Percentiles rank a stretch among this genome's conserved stretches.
phyloP scores from a whole-genome alignment of 176 grass and related monocot species.

The Carex myosuroides region DNA sequence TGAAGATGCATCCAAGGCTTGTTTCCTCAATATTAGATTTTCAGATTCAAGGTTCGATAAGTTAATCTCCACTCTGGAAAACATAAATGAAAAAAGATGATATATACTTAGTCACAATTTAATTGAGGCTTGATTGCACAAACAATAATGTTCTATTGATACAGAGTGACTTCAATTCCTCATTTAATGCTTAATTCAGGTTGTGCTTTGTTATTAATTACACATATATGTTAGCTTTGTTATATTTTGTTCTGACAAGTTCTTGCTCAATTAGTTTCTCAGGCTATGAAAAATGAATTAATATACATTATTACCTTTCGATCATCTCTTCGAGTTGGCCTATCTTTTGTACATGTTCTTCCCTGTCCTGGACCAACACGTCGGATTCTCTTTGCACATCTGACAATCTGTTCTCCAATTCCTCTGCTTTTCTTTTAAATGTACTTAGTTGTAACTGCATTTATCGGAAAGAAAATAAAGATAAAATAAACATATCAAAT shows the following conservation, averaged over 20 bases:
- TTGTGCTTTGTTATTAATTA: neutral
- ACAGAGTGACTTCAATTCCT: neutral
- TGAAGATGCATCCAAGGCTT: conserved; percentile 55
- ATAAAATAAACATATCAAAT: conserved; percentile 8
- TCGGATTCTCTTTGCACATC: conserved; percentile 50
- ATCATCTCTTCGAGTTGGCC: conserved; percentile 61
- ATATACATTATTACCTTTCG: conserved; percentile 48
- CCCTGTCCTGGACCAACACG: conserved; percentile 40
- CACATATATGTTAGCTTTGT: neutral
- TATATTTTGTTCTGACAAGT: neutral
- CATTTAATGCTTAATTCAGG: neutral
- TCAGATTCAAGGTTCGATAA: conserved; percentile 71
- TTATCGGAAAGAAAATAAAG: conserved; percentile 7
- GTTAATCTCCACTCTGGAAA: conserved; percentile 63
- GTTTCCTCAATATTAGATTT: conserved; percentile 69
- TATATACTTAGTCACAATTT: neutral
- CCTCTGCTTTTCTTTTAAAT: conserved; percentile 68
- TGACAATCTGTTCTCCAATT: conserved; percentile 60
- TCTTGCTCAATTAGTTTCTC: neutral
- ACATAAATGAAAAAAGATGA: conserved; percentile 12
- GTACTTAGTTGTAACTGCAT: conserved; percentile 48
- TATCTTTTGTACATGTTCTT: conserved; percentile 51
- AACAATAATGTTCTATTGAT: neutral
- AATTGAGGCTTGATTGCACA: neutral
- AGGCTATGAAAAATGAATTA: neutral